Conservation (phyloP, 2,329 filamentous ascomycete genomes). For the Plectosphaerella sp. region DNA sequence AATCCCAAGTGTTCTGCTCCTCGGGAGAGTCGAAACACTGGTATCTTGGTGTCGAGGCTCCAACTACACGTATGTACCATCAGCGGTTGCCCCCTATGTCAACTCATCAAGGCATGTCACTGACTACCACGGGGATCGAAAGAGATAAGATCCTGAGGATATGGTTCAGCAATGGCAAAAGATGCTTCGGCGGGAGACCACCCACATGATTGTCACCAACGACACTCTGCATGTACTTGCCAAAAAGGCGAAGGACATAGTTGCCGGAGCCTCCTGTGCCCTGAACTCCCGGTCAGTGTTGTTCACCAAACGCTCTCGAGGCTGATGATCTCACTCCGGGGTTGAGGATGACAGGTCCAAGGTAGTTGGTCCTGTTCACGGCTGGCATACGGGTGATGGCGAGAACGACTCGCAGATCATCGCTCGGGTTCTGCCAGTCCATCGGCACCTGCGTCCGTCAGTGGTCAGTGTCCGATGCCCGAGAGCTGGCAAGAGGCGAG, state of each 20-base stretch:
- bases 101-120: conserved; percentile 4
- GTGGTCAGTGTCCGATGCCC: background rate
- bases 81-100: background rate
- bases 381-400: conserved; percentile 27
- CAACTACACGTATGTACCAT: conserved; percentile 22
- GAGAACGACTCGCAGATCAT: conserved; percentile 21
- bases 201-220: conserved; percentile 41
- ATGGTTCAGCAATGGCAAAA: background rate
- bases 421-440: conserved; percentile 25
- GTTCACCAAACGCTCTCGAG: background rate
- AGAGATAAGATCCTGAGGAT: conserved; percentile 38
- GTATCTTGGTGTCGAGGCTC: conserved; percentile 42
- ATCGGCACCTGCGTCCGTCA: conserved; percentile 27
- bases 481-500: background rate
- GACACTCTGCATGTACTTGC: conserved; percentile 33
- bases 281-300: conserved; percentile 13
- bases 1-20: conserved; percentile 36
- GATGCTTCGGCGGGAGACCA: background rate
- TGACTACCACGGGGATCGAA: conserved; percentile 45
- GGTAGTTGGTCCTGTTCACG: conserved; percentile 17
- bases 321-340: conserved; percentile 22
- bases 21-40: conserved; percentile 45
- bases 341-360: conserved; percentile 28
- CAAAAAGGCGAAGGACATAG: conserved; percentile 23
- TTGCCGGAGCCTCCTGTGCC: conserved; percentile 47